Evolutionary conservation across 2,329 filamentous ascomycete species (phyloP).

Genomic region (Gliomastix tumulicola): DNA sequence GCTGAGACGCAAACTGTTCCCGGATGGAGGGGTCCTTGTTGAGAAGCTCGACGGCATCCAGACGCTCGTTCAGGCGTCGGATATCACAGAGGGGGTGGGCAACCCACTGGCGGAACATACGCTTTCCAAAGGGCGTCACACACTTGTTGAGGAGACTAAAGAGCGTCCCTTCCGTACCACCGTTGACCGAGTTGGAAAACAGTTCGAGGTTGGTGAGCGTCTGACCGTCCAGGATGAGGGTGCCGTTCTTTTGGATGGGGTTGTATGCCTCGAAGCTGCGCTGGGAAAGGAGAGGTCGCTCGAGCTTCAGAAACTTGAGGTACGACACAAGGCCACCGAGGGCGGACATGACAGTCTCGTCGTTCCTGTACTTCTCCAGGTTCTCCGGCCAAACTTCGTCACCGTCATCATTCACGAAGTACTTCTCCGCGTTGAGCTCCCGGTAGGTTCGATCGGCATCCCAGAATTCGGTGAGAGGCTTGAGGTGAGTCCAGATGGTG

Average conservation of each 20-base stretch:
- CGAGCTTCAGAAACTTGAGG: conserved; percentile 78
- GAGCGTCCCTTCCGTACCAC: conserved; percentile 75
- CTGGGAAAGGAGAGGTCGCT: conserved; percentile 78
- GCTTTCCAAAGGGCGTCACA: conserved; percentile 94
- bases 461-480: conserved; percentile 85
- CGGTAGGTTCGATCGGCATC: conserved; percentile 73
- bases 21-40: conserved; percentile 76
- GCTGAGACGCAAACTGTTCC: conserved; percentile 80
- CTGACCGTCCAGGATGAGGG: conserved; percentile 87
- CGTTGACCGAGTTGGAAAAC: conserved; percentile 88
- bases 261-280: conserved; percentile 89
- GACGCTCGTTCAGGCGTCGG: conserved; percentile 79
- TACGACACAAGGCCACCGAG: conserved; percentile 87
- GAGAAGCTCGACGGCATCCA: conserved; percentile 90
- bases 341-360: conserved; percentile 82
- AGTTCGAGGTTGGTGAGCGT: conserved; percentile 97
- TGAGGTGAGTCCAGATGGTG: conserved; percentile 92
- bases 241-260: conserved; percentile 85
- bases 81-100: conserved; percentile 90
- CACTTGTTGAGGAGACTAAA: conserved; percentile 90
- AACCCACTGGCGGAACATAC: conserved; percentile 93
- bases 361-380: conserved; percentile 65
- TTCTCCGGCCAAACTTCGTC: conserved; percentile 68
- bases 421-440: conserved; percentile 72
- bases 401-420: conserved; percentile 59